Evolutionary conservation across 2,329 filamentous ascomycete species (phyloP).

Genomic region (Penicillium brasilianum): DNA sequence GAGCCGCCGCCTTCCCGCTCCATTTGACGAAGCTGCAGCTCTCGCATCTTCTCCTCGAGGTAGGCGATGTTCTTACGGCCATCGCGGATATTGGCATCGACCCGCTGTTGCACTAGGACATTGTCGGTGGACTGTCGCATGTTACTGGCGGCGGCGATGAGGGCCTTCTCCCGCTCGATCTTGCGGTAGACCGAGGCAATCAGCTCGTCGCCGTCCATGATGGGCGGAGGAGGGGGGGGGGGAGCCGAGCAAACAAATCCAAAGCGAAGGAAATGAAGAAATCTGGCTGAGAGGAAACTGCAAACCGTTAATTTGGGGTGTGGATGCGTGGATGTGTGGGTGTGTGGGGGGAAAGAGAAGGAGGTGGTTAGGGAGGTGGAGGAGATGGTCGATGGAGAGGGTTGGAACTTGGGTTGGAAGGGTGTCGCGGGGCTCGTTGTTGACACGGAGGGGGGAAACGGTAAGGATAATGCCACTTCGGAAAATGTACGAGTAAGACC

Average conservation of each 20-base stretch:
- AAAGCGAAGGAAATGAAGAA: background rate
- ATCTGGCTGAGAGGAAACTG: background rate
- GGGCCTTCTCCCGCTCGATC: slow-evolving; percentile 95
- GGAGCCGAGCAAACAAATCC: background rate
- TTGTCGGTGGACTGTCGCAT: slow-evolving; percentile 98
- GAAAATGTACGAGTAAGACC: slow-evolving; percentile 31
- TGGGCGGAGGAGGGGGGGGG: slow-evolving; percentile 38
- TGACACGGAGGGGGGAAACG: slow-evolving; percentile 28
- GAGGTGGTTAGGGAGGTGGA: background rate
- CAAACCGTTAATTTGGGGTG: background rate
- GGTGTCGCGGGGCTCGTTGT: slow-evolving; percentile 36
- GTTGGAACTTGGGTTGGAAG: slow-evolving; percentile 15
- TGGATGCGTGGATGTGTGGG: background rate
- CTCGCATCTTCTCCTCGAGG: slow-evolving; percentile 87
- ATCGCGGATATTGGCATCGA: slow-evolving; percentile 94
- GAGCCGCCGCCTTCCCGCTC: slow-evolving; percentile 55
- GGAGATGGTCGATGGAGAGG: background rate
- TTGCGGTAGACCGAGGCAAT: slow-evolving; percentile 87
- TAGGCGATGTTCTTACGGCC: slow-evolving; percentile 92
- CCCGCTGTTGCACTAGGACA: slow-evolving; percentile 82
- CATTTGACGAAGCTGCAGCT: slow-evolving; percentile 81
- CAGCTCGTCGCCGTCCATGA: slow-evolving; percentile 65
- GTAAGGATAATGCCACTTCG: slow-evolving; percentile 32
- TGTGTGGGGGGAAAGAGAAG: background rate
- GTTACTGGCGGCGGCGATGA: slow-evolving; percentile 90